Conservation (phyloP, 345 rosid species). For the Turritis glabra region DNA sequence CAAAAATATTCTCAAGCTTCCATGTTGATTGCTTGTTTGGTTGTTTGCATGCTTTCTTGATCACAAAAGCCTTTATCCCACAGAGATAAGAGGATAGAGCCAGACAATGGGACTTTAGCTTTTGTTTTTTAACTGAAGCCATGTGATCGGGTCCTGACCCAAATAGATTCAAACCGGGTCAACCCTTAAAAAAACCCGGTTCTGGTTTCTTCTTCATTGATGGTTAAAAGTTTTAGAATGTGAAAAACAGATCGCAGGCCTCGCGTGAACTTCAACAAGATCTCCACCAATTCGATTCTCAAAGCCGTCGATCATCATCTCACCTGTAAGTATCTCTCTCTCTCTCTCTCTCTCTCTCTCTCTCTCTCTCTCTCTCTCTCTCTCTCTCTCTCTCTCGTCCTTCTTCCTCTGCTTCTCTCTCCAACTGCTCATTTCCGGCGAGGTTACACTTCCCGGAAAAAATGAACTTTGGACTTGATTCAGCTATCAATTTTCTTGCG, state of each 20-base stretch:
- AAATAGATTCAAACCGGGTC: neutral
- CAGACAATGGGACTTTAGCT: neutral
- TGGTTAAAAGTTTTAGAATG: neutral
- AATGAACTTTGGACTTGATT: too few relatives aligned
- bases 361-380: too few relatives aligned
- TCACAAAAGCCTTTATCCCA: neutral
- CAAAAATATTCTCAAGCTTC: neutral
- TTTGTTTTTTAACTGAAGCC: constrained; percentile 35
- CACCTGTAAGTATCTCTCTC: constrained; percentile 7
- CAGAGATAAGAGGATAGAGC: neutral
- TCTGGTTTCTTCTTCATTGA: neutral
- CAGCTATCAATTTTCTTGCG: too few relatives aligned
- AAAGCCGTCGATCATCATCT: neutral
- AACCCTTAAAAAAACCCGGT: neutral
- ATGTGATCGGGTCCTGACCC: constrained; percentile 32
- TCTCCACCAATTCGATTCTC: constrained; percentile 3
- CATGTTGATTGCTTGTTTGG: neutral
- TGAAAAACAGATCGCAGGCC: constrained; percentile 8
- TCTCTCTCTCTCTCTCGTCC: too few relatives aligned
- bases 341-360: neutral
- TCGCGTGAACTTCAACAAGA: neutral
- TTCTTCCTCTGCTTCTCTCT: neutral
- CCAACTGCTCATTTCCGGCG: neutral
- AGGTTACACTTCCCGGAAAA: too few relatives aligned
- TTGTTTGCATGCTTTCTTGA: neutral